These are phyloP conservation scores for Warburgia ugandensis DNA, from an alignment of 164 flowering plant species.

Conservation along the genomic window DNA sequence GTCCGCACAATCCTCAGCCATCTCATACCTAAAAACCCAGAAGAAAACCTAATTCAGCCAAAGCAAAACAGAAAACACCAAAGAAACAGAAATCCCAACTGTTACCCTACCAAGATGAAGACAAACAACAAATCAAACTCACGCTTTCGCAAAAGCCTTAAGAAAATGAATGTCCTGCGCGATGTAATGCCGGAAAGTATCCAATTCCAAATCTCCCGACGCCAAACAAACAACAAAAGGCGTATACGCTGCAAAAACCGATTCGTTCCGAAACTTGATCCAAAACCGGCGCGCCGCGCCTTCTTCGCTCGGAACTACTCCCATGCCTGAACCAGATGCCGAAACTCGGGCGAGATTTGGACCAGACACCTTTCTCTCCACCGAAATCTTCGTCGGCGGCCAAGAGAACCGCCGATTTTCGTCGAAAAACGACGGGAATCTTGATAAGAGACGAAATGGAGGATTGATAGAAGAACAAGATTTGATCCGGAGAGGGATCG, in stretches of 20 bases:
- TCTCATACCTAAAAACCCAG: slow-evolving; percentile 42
- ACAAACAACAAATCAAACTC: slow-evolving; percentile 18
- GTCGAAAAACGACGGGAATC: no score
- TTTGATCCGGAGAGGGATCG: neutral
- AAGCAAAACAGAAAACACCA: neutral
- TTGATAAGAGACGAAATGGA: no score
- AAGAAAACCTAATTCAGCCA: neutral
- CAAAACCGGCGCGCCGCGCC: slow-evolving; percentile 50
- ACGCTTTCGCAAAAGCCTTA: slow-evolving; percentile 77
- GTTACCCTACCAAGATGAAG: neutral
- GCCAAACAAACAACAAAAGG: slow-evolving; percentile 71
- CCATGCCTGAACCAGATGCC: no score
- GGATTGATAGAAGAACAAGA: neutral
- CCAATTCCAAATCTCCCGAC: slow-evolving; percentile 53
- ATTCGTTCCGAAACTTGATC: slow-evolving; percentile 57
- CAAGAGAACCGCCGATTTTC: neutral
- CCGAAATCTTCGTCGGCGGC: neutral
- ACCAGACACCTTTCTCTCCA: neutral
- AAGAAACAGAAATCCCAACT: neutral
- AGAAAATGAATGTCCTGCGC: slow-evolving; percentile 78
- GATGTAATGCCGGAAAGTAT: slow-evolving; percentile 59
- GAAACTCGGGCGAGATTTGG: neutral
- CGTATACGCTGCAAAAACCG: slow-evolving; percentile 48
- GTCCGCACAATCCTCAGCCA: slow-evolving; percentile 86
- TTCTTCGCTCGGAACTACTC: slow-evolving; percentile 19